A percentile compares a stretch with the other conserved stretches of the same genome.
phyloP scores from a whole-genome alignment of 2,329 filamentous ascomycete genomes.

The Epichloe uncinata region DNA sequence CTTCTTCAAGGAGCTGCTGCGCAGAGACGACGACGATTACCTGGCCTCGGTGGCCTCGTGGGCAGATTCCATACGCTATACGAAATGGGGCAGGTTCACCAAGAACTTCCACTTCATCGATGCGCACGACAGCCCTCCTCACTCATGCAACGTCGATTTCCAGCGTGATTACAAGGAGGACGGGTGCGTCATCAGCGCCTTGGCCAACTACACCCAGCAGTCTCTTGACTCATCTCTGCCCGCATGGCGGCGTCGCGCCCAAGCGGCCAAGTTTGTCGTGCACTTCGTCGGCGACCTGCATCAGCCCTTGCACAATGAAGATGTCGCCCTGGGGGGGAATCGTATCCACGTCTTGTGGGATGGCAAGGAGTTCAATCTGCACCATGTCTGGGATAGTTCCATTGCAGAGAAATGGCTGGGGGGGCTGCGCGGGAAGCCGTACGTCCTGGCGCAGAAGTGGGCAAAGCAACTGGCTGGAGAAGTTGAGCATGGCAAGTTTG shows the following conservation, averaged over 20 bases:
- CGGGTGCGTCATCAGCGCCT: conserved; percentile 49
- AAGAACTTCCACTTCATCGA: conserved; percentile 57
- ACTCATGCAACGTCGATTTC: conserved; percentile 41
- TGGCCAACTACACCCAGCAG: conserved; percentile 47
- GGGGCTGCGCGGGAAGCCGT: conserved; percentile 39
- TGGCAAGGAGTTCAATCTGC: conserved; percentile 46
- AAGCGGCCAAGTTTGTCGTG: conserved; percentile 53
- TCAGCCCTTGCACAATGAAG: conserved; percentile 54
- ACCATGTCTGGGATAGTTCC: conserved; percentile 60
- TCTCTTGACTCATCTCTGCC: conserved; percentile 33
- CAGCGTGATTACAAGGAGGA: conserved; percentile 46
- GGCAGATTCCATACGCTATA: conserved; percentile 55
- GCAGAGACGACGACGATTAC: conserved; percentile 41
- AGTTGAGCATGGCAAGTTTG: conserved; percentile 44
- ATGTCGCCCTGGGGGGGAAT: conserved; percentile 56
- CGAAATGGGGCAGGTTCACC: conserved; percentile 46
- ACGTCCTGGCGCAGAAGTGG: conserved; percentile 39
- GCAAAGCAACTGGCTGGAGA: conserved; percentile 39
- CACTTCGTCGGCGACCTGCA: conserved; percentile 61
- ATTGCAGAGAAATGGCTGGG: conserved; percentile 54
- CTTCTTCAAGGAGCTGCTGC: conserved; percentile 44
- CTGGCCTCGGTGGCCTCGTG: conserved; percentile 51
- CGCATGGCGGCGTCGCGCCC: conserved; percentile 32
- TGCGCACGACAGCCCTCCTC: conserved; percentile 48
- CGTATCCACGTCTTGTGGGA: conserved; percentile 51